Conservation (phyloP, 257 asterid genomes). For the Solanum ossicruentum region DNA sequence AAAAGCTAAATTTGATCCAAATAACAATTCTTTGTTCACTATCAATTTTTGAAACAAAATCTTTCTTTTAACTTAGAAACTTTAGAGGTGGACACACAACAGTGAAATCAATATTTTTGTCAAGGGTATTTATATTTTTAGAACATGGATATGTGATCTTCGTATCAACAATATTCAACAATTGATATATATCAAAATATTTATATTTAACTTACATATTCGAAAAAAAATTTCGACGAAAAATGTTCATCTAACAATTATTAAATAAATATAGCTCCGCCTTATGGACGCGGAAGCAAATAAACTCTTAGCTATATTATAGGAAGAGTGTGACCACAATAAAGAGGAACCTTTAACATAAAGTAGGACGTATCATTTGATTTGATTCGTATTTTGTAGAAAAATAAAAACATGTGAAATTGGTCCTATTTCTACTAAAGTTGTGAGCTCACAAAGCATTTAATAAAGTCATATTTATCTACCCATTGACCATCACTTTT, state of each 20-base stretch:
- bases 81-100: not conserved
- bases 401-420: not conserved
- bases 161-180: too few species aligned
- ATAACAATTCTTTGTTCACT: not conserved
- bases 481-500: not conserved
- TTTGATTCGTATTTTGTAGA: not conserved
- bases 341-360: not conserved
- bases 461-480: not conserved
- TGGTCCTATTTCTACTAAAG: not conserved
- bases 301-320: not conserved
- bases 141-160: too few species aligned
- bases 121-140: too few species aligned
- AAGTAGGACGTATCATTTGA: not conserved
- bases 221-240: too few species aligned
- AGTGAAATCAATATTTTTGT: too few species aligned
- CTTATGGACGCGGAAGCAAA: not conserved
- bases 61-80: not conserved
- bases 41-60: not conserved
- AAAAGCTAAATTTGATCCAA: not conserved
- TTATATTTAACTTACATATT: too few species aligned
- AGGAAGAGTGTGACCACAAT: not conserved
- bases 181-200: too few species aligned
- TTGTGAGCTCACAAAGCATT: not conserved
- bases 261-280: too few species aligned
- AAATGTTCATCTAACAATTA: fast-evolving